A percentile compares a stretch with the other conserved stretches of the same genome.
phyloP scores from a whole-genome alignment of 2,329 filamentous ascomycete genomes.

The Monosporascus sp. region DNA sequence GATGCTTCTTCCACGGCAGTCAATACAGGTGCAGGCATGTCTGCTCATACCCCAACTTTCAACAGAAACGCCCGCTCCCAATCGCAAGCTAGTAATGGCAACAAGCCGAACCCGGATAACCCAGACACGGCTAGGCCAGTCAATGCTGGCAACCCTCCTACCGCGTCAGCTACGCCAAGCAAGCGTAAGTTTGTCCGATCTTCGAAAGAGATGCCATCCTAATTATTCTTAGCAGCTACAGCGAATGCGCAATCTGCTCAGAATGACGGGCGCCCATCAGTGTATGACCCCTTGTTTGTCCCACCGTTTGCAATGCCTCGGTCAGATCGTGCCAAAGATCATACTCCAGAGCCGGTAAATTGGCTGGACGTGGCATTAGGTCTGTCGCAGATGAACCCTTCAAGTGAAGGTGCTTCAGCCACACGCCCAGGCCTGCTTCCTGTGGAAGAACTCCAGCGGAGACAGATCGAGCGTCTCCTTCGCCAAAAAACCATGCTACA shows the following conservation, averaged over 20 bases:
- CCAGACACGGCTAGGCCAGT: constrained; percentile 13
- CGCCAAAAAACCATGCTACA: constrained; percentile 17
- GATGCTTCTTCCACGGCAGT: constrained; percentile 16
- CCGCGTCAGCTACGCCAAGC: constrained; percentile 7
- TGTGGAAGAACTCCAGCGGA: constrained; percentile 36
- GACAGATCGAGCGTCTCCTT: constrained; percentile 33
- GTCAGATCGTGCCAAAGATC: constrained; percentile 2
- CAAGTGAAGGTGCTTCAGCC: constrained; percentile 22
- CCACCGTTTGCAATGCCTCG: constrained; percentile 4
- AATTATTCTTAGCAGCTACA: constrained; percentile 10
- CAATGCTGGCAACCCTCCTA: constrained; percentile 6
- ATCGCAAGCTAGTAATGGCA: constrained; percentile 15
- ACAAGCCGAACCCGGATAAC: constrained; percentile 12
- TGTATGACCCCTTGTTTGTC: constrained; percentile 37
- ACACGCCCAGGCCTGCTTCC: constrained; percentile 14
- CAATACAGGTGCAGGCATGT: constrained; percentile 4
- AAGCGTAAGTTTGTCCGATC: constrained; percentile 13
- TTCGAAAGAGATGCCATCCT: constrained; percentile 3
- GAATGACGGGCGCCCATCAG: constrained; percentile 33
- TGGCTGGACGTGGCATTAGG: background rate
- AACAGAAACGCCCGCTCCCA: constrained; percentile 6
- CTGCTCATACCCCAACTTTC: constrained; percentile 5
- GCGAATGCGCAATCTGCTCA: constrained; percentile 16
- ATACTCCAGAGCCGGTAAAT: background rate
- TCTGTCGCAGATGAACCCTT: constrained; percentile 11